A percentile compares a stretch with the other conserved stretches of the same genome.
phyloP scores from a whole-genome alignment of 139 green algal species.

The Closterium sp. region DNA sequence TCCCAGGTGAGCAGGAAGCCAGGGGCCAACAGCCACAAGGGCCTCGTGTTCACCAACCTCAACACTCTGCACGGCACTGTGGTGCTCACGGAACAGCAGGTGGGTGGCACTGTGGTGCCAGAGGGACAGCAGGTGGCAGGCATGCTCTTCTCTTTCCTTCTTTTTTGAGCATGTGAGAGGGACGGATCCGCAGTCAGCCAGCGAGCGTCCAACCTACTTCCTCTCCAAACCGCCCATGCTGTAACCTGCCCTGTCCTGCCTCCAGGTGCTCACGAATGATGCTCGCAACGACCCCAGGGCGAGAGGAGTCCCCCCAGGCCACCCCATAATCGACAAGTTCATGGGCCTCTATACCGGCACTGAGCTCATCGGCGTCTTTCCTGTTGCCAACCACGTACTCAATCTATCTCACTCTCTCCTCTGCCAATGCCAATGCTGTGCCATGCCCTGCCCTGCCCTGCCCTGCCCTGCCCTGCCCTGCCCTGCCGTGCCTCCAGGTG shows the following conservation, averaged over 20 bases:
- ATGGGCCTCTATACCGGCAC: not conserved
- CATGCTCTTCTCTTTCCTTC: too few species aligned
- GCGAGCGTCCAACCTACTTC: too few species aligned
- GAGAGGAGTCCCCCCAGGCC: conserved; percentile 1
- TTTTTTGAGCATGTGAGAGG: too few species aligned
- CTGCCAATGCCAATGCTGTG: too few species aligned
- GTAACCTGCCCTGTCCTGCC: too few species aligned
- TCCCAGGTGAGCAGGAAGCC: not conserved
- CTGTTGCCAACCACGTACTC: too few species aligned
- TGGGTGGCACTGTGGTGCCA: not conserved
- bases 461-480: not conserved
- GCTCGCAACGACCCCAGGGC: not conserved
- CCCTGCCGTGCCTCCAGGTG: not conserved
- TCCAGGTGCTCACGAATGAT: conserved; percentile 7
- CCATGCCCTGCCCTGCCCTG: too few species aligned
- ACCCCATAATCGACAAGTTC: conserved; percentile 11
- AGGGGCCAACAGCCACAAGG: not conserved
- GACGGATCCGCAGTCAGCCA: too few species aligned
- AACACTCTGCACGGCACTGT: not conserved
- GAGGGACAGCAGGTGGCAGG: too few species aligned
- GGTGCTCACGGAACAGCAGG: not conserved
- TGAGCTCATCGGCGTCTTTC: not conserved
- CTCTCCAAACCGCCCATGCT: too few species aligned
- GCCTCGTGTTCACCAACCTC: conserved; percentile 23
- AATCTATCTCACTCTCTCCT: too few species aligned